Conservation (phyloP, 164 flowering plant species). For the Euptelea pleiosperma region DNA sequence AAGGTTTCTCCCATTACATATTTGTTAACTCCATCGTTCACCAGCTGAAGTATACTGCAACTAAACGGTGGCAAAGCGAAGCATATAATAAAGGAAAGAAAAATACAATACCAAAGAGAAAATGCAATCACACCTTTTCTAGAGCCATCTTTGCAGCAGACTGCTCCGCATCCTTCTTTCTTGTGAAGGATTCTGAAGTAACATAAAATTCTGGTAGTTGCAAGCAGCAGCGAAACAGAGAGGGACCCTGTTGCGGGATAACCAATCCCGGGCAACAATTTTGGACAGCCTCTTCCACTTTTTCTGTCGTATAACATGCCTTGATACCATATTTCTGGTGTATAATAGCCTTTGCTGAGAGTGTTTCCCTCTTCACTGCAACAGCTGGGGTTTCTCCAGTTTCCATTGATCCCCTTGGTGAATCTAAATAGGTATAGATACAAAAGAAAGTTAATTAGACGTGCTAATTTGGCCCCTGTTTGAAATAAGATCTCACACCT, state of each 20-base stretch:
- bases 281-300: conserved; percentile 48
- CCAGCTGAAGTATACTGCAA: neutral
- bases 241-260: conserved; percentile 57
- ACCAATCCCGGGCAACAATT: conserved; percentile 82
- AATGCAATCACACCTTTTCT: conserved; percentile 50
- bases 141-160: conserved; percentile 84
- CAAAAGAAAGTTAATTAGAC: neutral
- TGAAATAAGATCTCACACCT: too few species aligned
- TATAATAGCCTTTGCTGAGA: conserved; percentile 76
- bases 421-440: neutral
- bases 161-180: conserved; percentile 95
- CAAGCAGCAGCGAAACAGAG: conserved; percentile 70
- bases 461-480: too few species aligned
- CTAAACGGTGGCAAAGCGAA: neutral
- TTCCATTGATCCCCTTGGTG: conserved; percentile 26
- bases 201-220: conserved; percentile 75
- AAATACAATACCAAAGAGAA: conserved; percentile 2
- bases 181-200: conserved; percentile 55
- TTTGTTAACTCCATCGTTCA: neutral
- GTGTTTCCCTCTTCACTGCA: conserved; percentile 27
- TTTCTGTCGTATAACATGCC: conserved; percentile 65
- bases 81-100: neutral
- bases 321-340: conserved; percentile 59
- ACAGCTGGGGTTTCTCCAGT: conserved; percentile 21
- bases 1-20: neutral